Evolutionary conservation across 192 early-diverging fungal genomes (phyloP).

Genomic region (Coemansia sp.): DNA sequence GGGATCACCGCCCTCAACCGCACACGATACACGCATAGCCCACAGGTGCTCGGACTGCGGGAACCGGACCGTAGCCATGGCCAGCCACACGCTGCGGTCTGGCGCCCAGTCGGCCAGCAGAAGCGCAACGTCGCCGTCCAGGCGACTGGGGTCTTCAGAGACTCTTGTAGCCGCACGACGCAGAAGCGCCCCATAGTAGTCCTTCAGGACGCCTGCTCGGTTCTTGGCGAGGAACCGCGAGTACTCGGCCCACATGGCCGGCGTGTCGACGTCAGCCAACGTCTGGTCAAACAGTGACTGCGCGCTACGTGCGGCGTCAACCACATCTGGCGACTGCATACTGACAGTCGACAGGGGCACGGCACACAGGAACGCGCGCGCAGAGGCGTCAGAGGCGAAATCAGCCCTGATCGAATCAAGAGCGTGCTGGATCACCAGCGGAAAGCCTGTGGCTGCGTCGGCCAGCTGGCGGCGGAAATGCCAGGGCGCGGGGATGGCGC

Average conservation of each 20-base stretch:
- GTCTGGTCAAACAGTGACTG: constrained; percentile 55
- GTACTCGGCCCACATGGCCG: constrained; percentile 64
- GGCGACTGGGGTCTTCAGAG: constrained; percentile 41
- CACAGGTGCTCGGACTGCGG: constrained; percentile 27
- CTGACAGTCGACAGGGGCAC: constrained; percentile 54
- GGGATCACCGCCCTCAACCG: not conserved
- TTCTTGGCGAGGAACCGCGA: constrained; percentile 59
- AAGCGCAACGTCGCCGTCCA: constrained; percentile 55
- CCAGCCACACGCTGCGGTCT: constrained; percentile 12
- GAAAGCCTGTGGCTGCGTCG: constrained; percentile 52
- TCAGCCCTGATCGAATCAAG: constrained; percentile 27
- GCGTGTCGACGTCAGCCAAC: constrained; percentile 40
- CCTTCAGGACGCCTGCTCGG: constrained; percentile 9
- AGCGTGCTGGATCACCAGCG: constrained; percentile 13
- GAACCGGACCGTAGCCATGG: constrained; percentile 21
- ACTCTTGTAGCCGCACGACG: constrained; percentile 58
- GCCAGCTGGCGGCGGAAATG: constrained; percentile 71
- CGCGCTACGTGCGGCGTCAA: constrained; percentile 51
- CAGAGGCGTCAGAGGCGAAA: constrained; percentile 26
- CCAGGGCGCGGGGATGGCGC: constrained; percentile 67
- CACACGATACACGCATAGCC: constrained; percentile 13
- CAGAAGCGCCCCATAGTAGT: constrained; percentile 47
- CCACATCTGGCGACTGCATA: constrained; percentile 58
- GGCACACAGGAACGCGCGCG: constrained; percentile 59
- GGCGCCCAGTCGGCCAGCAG: constrained; percentile 14